These are phyloP conservation scores for Aspergillus mulundensis DNA, from an alignment of 495 filamentous ascomycete species.

Conservation along the genomic window DNA sequence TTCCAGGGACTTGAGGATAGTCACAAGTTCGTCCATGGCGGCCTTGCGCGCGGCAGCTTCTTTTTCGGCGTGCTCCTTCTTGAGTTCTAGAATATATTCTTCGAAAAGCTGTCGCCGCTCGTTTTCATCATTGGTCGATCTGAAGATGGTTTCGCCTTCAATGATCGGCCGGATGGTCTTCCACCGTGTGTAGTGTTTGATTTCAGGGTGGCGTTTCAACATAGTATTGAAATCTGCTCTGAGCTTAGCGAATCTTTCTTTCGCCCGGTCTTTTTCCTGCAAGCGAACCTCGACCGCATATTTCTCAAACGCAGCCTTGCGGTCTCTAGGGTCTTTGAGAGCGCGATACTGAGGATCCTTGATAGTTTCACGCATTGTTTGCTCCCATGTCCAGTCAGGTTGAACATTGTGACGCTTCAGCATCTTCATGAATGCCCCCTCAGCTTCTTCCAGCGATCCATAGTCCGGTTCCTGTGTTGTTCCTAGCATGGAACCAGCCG, in stretches of 20 bases:
- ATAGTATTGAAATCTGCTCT: slow-evolving; percentile 93
- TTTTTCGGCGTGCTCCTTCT: slow-evolving; percentile 68
- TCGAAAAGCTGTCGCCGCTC: slow-evolving; percentile 92
- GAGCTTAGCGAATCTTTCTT: slow-evolving; percentile 90
- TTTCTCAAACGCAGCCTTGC: slow-evolving; percentile 92
- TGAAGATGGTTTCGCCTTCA: slow-evolving; percentile 91
- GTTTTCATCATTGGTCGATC: slow-evolving; percentile 79
- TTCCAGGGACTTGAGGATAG: slow-evolving; percentile 75
- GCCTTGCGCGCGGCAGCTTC: slow-evolving; percentile 69
- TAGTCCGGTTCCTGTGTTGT: slow-evolving; percentile 77
- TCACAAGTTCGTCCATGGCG: slow-evolving; percentile 79
- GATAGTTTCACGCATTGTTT: slow-evolving; percentile 82
- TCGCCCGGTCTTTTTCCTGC: slow-evolving; percentile 92
- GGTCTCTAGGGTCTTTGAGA: slow-evolving; percentile 88
- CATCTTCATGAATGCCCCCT: slow-evolving; percentile 89
- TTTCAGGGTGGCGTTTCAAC: slow-evolving; percentile 94
- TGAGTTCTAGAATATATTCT: slow-evolving; percentile 84
- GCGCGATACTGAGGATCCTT: slow-evolving; percentile 93
- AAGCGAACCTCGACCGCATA: slow-evolving; percentile 85
- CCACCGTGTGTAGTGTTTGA: slow-evolving; percentile 97
- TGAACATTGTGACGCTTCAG: slow-evolving; percentile 80
- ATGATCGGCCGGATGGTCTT: slow-evolving; percentile 94
- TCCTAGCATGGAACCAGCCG: slow-evolving; percentile 58
- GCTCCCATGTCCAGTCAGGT: slow-evolving; percentile 89
- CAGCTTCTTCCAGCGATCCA: slow-evolving; percentile 81